Evolutionary conservation across 805 yeast genomes (phyloP).

Genomic region (Metschnikowia baotianmanensis): DNA sequence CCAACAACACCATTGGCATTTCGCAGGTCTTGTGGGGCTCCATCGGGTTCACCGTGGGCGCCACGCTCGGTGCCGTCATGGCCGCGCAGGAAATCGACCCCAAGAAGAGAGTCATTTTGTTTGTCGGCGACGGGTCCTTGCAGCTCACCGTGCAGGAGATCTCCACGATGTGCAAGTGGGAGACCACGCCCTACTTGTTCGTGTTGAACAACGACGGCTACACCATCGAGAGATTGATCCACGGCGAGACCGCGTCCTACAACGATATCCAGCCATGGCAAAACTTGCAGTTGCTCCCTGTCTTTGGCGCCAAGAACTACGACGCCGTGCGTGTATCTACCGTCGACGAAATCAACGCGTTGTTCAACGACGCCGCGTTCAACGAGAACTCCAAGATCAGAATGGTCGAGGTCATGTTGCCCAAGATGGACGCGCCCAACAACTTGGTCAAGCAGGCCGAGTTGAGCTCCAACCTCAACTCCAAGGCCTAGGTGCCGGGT

Average conservation of each 20-base stretch:
- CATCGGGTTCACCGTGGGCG: constrained; percentile 29
- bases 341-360: constrained; percentile 25
- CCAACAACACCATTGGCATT: constrained; percentile 24
- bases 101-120: constrained; percentile 34
- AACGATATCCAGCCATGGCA: constrained; percentile 42
- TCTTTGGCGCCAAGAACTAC: constrained; percentile 31
- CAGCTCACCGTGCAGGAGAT: constrained; percentile 43
- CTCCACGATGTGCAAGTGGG: constrained; percentile 36
- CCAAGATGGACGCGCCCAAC: constrained; percentile 37
- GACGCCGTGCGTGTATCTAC: constrained; percentile 27
- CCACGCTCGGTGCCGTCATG: constrained; percentile 29
- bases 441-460: constrained; percentile 38
- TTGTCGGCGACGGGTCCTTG: constrained; percentile 44
- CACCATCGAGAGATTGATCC: constrained; percentile 41
- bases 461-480: constrained; percentile 29
- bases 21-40: constrained; percentile 31
- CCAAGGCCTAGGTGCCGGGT: background rate
- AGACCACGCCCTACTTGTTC: constrained; percentile 35
- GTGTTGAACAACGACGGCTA: constrained; percentile 42
- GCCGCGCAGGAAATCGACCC: constrained; percentile 28
- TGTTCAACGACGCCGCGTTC: constrained; percentile 28
- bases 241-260: constrained; percentile 36
- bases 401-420: constrained; percentile 37
- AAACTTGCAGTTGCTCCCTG: constrained; percentile 30
- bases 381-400: constrained; percentile 32